Percentiles rank a stretch among this genome's conserved stretches.
Evolutionary conservation across 768 basidiomycete species (phyloP).

Genomic region (Lactarius pseudohatsudake): DNA sequence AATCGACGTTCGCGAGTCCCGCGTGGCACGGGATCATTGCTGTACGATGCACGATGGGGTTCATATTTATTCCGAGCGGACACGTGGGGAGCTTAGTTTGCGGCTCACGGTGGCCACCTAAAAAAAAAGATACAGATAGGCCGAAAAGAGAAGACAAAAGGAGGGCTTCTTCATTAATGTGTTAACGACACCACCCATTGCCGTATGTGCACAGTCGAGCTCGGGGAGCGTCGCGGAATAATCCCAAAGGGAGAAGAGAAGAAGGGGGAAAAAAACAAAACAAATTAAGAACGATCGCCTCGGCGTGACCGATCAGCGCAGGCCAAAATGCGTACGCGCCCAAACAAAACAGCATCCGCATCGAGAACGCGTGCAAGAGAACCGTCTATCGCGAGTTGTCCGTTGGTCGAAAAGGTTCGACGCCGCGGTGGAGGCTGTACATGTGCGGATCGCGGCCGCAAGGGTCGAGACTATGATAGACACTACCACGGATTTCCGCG

Average conservation of each 20-base stretch:
- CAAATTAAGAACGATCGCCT: constrained; percentile 1
- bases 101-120: neutral
- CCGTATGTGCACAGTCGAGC: constrained; percentile 3
- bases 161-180: neutral
- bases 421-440: neutral
- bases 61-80: neutral
- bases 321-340: neutral
- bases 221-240: neutral
- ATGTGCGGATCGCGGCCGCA: neutral
- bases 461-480: neutral
- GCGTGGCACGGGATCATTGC: neutral
- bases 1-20: neutral
- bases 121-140: neutral
- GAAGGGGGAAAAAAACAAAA: neutral
- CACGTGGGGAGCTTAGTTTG: neutral
- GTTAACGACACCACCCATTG: neutral
- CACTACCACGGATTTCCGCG: neutral
- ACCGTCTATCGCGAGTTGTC: neutral
- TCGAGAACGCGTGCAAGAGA: neutral
- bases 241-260: neutral
- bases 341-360: neutral
- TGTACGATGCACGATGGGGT: neutral
- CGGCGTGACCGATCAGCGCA: neutral
- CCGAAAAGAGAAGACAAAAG: neutral
- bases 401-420: neutral